phyloP scores from a whole-genome alignment of 164 flowering plant genomes.

The Kalanchoe fedtschenkoi region DNA sequence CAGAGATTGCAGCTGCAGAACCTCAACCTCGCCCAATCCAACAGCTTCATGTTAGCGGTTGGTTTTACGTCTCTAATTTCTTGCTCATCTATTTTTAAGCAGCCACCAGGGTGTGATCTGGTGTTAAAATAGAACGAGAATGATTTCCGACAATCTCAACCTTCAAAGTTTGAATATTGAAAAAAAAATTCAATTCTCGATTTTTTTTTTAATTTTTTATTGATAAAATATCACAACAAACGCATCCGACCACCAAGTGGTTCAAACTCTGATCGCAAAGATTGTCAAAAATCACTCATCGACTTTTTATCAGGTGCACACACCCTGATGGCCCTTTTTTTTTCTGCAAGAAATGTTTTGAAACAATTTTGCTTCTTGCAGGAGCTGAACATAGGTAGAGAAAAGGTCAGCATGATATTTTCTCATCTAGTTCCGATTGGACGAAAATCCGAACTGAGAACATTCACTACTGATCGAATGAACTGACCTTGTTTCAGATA shows the following conservation, averaged over 20 bases:
- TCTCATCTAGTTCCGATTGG: neutral
- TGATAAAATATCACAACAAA: too few species aligned
- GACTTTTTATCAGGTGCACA: too few species aligned
- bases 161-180: neutral
- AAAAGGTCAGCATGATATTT: too few species aligned
- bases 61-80: conserved; percentile 6
- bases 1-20: conserved; percentile 5
- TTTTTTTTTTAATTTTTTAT: too few species aligned
- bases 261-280: too few species aligned
- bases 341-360: too few species aligned
- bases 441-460: neutral
- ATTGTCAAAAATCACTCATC: too few species aligned
- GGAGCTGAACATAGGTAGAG: neutral
- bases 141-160: neutral
- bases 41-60: conserved; percentile 1
- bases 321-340: too few species aligned
- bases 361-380: neutral
- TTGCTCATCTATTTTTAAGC: neutral
- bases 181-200: neutral
- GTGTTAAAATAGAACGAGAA: too few species aligned
- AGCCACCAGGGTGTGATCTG: too few species aligned
- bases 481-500: conserved; percentile 3
- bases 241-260: too few species aligned
- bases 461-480: neutral
- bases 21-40: neutral